A percentile compares a stretch with the other conserved stretches of the same genome.
These are phyloP conservation scores for Cardiospermum halicacabum DNA, from an alignment of 345 rosid genomes.

Conservation along the genomic window DNA sequence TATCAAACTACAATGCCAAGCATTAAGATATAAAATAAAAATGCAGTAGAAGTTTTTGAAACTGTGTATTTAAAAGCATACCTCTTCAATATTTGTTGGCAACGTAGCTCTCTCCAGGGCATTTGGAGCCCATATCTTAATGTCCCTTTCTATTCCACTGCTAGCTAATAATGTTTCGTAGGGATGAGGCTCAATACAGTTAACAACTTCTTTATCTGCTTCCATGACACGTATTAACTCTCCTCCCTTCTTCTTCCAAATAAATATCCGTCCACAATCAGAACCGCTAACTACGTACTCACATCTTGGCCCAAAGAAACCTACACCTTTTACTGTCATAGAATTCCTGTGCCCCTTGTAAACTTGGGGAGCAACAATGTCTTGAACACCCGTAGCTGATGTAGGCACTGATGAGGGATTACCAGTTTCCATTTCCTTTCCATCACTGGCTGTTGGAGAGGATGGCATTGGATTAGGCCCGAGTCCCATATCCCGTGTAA, in stretches of 20 bases:
- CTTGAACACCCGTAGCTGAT: conserved; percentile 19
- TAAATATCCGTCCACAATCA: conserved; percentile 90
- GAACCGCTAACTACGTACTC: conserved; percentile 96
- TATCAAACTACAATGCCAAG: not conserved
- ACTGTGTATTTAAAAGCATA: conserved; percentile 23
- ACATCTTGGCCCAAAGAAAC: conserved; percentile 75
- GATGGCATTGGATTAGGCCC: conserved; percentile 45
- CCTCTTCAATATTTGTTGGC: conserved; percentile 68
- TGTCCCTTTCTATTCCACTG: conserved; percentile 77
- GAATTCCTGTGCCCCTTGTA: conserved; percentile 73
- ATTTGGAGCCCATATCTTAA: conserved; percentile 84
- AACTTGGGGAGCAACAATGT: conserved; percentile 39
- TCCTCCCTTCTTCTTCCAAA: conserved; percentile 84
- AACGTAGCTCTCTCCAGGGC: conserved; percentile 60
- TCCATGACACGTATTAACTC: conserved; percentile 74
- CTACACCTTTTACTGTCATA: conserved; percentile 82
- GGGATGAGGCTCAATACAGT: conserved; percentile 86
- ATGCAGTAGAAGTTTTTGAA: not conserved
- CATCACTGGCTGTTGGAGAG: conserved; percentile 27
- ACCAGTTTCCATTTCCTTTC: conserved; percentile 25
- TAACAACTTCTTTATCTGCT: conserved; percentile 74
- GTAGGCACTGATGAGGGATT: conserved; percentile 19
- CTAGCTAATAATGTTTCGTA: conserved; percentile 64
- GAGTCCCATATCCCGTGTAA: conserved; percentile 69
- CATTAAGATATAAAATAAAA: not conserved